Evolutionary conservation across 495 filamentous ascomycete genomes (phyloP), one percentile per base, ranked within the genome.

Genomic region (Penicillium lagena): DNA sequence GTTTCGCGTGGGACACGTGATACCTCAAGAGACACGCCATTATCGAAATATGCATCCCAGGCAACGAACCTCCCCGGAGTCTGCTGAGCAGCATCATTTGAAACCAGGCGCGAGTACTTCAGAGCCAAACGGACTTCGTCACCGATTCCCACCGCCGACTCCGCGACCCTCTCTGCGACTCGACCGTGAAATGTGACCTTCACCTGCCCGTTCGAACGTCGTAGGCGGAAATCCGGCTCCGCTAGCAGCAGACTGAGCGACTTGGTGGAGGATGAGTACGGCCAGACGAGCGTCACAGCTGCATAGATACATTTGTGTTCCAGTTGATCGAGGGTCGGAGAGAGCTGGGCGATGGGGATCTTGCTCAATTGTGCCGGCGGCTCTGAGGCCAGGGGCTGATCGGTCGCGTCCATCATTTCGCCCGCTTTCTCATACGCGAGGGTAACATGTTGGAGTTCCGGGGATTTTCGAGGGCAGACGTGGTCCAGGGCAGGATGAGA

Each of bases 221-320:
- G 88, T 30, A 95, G 78, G 34, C 88, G 84, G 54, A 93, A 87
- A 55, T 98, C 90, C 17, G 85, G 81, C 44, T 96, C 93, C 9
- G 85, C 85, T 5, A 96, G 74, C 2, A 89, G 76, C 29, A 98
- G 77, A 39, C 88, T 81, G 49, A 87, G 67, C 9, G 80, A 81
- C 33, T 75, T 72, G 7, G 76, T 82, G 11, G 86, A 83, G 7
- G 82, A 82, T 30, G 86, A 95, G 63, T 86, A 98, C 0, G 93
- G 93, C 91, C 93, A 96, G 37, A 89, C 79, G 12, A 98, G 80
- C 6, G 86, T 87, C 30, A 96, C 81, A 1, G 88, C 72, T 11
- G 83, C 90, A 40, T 68, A 63, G 27, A 89, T 68, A n/a, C 64
- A 67, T 37, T 57, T 61, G 7, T 50, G 42, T 9, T 60, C 51